Evolutionary conservation across 306 rosid genomes (phyloP), one percentile per base, ranked within the genome.

Genomic region (Cucumis cinereus): DNA sequence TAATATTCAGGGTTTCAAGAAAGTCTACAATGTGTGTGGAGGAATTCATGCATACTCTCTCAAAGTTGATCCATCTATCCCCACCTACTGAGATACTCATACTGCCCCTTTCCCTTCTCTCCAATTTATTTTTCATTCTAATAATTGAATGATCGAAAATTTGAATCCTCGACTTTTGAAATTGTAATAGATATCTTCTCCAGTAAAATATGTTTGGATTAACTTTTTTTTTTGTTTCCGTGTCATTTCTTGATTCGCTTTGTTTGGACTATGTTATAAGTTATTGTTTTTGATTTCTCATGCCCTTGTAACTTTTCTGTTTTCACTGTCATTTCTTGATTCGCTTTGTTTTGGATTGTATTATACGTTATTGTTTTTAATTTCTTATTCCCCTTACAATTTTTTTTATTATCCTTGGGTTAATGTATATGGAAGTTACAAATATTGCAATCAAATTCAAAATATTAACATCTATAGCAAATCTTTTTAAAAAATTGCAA

Each of bases 41-140:
- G 98, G 98, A 77, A 91, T 93, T 77, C 90, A 93, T 86, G 97
- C 90, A 64, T 93, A 93, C 84, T 87, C 97, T 47, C 77, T 49
- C 24, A 84, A 87, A 82, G 91, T 81, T 62, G 98, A 93, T 86
- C 96, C 86, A 74, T 87, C 96, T 19, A 79, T 93, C 79, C 97
- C 97, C 22, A 93, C 96, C 22, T 91, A 93, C 71, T 93, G 90
- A 91, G 54, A 69, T 57, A 43, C 16, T 66, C 45, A 69, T 57
- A 43, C 16, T 66, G 12, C 36, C 36, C 36, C 55, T 68, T 23
- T 2, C 12, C 12, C 10, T 13, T 67, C 5, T 41, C 9, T 10
- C 19, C n/a, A 7, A 5, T 12, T 36, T 38, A 0, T 15, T 49
- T 28, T 9, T 28, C 7, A 28, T 41, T 15, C 28, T 19, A 61